A percentile compares a stretch with the other conserved stretches of the same genome.
Evolutionary conservation across 1,284 basidiomycete species (phyloP).

Genomic region (Fomitopsis pinicola): DNA sequence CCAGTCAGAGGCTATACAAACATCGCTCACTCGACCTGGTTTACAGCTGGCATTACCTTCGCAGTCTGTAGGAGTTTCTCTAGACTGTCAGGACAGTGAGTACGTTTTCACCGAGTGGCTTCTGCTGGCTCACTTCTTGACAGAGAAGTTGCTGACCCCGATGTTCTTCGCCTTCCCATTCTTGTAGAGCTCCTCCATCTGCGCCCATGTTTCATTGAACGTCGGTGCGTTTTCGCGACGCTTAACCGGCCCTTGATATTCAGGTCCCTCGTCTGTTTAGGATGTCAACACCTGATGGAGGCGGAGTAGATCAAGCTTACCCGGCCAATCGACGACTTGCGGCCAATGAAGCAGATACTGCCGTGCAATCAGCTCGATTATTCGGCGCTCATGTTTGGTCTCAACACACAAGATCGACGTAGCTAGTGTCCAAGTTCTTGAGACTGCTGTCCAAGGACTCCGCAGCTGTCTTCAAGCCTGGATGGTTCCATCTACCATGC

Average conservation of each 20-base stretch:
- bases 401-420: conserved; percentile 26
- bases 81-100: conserved; percentile 25
- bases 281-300: background rate
- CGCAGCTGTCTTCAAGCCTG: conserved; percentile 15
- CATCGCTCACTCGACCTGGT: conserved; percentile 52
- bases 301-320: conserved; percentile 8
- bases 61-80: conserved; percentile 37
- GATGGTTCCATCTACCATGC: conserved; percentile 20
- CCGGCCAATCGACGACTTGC: conserved; percentile 21
- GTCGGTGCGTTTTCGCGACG: conserved; percentile 38
- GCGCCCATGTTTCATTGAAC: conserved; percentile 49
- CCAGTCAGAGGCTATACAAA: conserved; percentile 20
- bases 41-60: conserved; percentile 53
- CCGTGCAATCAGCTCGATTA: background rate
- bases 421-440: conserved; percentile 25
- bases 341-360: conserved; percentile 33
- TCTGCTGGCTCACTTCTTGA: conserved; percentile 38
- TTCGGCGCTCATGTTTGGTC: background rate
- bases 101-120: background rate
- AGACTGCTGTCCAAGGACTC: conserved; percentile 28
- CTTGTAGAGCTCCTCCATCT: conserved; percentile 52
- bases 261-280: conserved; percentile 15
- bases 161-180: conserved; percentile 50
- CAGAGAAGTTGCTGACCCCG: conserved; percentile 68
- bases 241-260: conserved; percentile 22